These are phyloP conservation scores for Phialophora macrospora DNA, from an alignment of 2,329 filamentous ascomycete species.

Conservation along the genomic window DNA sequence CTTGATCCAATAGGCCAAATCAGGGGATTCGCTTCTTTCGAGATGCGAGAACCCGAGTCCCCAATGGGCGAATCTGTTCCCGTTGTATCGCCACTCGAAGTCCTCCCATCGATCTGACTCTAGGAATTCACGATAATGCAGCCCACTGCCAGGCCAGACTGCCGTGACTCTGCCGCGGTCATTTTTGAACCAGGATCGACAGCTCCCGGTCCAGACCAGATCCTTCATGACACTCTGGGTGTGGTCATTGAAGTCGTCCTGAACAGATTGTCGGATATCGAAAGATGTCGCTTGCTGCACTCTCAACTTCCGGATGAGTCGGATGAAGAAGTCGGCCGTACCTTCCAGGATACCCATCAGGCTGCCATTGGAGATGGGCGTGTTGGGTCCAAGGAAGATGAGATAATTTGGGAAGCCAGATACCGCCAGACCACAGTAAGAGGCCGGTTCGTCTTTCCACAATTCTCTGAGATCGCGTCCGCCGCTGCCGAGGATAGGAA, in stretches of 20 bases:
- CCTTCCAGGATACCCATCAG: neutral
- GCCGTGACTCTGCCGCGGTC: conserved; percentile 24
- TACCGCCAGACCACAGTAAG: neutral
- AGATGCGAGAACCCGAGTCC: neutral
- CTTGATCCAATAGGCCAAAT: neutral
- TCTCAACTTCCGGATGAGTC: neutral
- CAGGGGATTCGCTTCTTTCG: neutral
- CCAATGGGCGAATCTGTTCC: conserved; percentile 5
- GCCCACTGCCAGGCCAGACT: conserved; percentile 39
- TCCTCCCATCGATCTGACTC: conserved; percentile 37
- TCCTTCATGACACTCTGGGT: neutral
- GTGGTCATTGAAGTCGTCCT: neutral
- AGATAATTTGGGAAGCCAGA: neutral
- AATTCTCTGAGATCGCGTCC: neutral
- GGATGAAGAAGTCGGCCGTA: neutral
- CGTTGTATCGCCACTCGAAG: conserved; percentile 36
- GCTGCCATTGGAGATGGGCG: neutral
- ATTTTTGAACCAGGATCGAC: neutral
- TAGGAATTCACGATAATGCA: conserved; percentile 39
- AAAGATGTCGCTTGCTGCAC: neutral
- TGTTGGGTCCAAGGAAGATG: neutral
- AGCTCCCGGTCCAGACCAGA: neutral
- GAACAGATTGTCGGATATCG: neutral
- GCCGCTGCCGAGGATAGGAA: neutral
- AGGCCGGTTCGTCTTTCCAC: neutral